A percentile compares a stretch with the other conserved stretches of the same genome.
These are phyloP conservation scores for Pseudomassariella vexata DNA, from an alignment of 2,329 filamentous ascomycete species.

Conservation along the genomic window DNA sequence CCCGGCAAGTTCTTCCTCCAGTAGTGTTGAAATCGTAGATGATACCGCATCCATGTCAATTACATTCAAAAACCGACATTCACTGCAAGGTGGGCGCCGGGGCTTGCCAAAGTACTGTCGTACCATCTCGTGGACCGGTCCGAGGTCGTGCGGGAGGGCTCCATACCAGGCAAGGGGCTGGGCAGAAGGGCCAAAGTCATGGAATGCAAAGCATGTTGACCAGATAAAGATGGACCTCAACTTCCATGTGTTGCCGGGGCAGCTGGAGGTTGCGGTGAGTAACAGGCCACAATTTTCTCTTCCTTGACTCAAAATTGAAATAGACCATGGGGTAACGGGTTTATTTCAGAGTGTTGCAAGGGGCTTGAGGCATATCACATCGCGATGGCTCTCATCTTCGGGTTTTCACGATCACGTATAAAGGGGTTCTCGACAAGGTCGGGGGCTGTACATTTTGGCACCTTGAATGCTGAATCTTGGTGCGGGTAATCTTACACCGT, in stretches of 20 bases:
- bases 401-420: neutral
- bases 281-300: conserved; percentile 3
- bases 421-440: neutral
- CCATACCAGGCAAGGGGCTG: no score
- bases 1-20: no score
- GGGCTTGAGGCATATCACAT: neutral
- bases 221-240: neutral
- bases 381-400: neutral
- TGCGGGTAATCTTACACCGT: conserved; percentile 17
- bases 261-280: conserved; percentile 3
- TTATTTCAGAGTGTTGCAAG: conserved; percentile 4
- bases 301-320: conserved; percentile 6
- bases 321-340: conserved; percentile 4
- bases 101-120: no score
- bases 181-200: no score
- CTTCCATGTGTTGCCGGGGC: neutral
- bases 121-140: no score
- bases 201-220: no score
- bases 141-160: no score
- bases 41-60: no score
- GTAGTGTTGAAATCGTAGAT: no score
- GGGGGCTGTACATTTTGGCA: neutral
- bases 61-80: no score
- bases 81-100: no score
- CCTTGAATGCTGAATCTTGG: conserved; percentile 5